Evolutionary conservation across 1,139 yeast genomes (phyloP).

Genomic region (Arxiozyma telluris): DNA sequence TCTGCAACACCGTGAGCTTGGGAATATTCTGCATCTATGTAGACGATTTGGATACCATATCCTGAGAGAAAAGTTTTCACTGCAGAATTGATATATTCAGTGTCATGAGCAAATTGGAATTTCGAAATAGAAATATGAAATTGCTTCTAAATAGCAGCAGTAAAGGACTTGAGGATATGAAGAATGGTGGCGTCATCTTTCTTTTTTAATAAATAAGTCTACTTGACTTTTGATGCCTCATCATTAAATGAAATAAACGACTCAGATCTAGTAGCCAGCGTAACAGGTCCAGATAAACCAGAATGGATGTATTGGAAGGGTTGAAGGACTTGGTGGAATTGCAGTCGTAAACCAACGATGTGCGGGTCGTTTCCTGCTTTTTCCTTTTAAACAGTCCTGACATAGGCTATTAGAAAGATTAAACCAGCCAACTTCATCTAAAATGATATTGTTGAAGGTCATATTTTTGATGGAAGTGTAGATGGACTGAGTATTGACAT

Average conservation of each 20-base stretch:
- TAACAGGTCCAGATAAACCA: constrained; percentile 7
- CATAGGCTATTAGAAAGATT: constrained; percentile 1
- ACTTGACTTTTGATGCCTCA: constrained; percentile 4
- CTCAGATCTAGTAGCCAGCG: not conserved
- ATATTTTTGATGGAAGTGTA: too few relatives aligned
- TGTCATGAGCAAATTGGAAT: constrained; percentile 9
- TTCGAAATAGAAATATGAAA: constrained; percentile 1
- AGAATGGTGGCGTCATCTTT: not conserved
- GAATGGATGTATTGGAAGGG: constrained; percentile 7
- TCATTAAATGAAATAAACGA: constrained; percentile 7
- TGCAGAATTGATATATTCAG: constrained; percentile 8
- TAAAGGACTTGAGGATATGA: not conserved
- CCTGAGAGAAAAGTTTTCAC: not conserved
- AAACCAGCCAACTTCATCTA: not conserved
- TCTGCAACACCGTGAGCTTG: constrained; percentile 11
- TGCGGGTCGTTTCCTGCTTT: constrained; percentile 4
- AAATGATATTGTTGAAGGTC: not conserved
- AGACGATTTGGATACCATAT: constrained; percentile 7
- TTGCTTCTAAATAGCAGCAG: not conserved
- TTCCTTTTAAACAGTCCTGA: constrained; percentile 4
- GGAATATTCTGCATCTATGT: constrained; percentile 7
- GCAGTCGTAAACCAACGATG: constrained; percentile 1
- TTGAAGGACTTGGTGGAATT: constrained; percentile 2
- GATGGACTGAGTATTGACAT: not conserved
- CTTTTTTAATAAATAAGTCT: constrained; percentile 3